These are phyloP conservation scores for Petrea volubilis DNA, from an alignment of 257 asterid species.

Conservation along the genomic window DNA sequence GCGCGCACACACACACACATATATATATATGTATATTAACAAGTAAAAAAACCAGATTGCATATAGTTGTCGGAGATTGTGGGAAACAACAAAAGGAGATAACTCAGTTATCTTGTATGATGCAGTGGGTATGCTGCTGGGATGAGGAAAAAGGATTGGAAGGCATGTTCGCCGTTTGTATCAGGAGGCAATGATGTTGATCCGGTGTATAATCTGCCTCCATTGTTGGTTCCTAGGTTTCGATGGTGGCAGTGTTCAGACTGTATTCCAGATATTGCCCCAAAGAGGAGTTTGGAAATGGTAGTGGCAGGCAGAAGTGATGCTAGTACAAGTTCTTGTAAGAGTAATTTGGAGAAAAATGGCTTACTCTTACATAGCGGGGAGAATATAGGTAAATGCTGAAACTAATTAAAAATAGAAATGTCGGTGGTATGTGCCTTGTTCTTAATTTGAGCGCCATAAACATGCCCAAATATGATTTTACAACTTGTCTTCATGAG, in stretches of 20 bases:
- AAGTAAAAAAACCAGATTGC: neutral
- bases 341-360: conserved; percentile 13
- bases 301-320: conserved; percentile 12
- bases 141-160: conserved; percentile 51
- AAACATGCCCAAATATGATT: neutral
- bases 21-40: neutral
- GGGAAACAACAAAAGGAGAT: neutral
- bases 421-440: neutral
- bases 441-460: neutral
- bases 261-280: conserved; percentile 35
- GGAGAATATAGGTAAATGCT: conserved; percentile 30
- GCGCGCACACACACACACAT: too few relatives aligned
- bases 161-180: conserved; percentile 48
- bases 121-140: conserved; percentile 70
- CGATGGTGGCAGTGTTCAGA: conserved; percentile 70
- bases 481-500: neutral
- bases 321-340: conserved; percentile 21
- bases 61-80: conserved; percentile 1
- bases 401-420: conserved; percentile 15
- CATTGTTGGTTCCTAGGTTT: conserved; percentile 49
- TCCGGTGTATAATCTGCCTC: conserved; percentile 42
- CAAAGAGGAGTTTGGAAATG: conserved; percentile 23
- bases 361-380: conserved; percentile 8
- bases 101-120: conserved; percentile 22
- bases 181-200: conserved; percentile 24